Conservation (phyloP, 2,329 filamentous ascomycete genomes). For the Epichloe coenophiala region DNA sequence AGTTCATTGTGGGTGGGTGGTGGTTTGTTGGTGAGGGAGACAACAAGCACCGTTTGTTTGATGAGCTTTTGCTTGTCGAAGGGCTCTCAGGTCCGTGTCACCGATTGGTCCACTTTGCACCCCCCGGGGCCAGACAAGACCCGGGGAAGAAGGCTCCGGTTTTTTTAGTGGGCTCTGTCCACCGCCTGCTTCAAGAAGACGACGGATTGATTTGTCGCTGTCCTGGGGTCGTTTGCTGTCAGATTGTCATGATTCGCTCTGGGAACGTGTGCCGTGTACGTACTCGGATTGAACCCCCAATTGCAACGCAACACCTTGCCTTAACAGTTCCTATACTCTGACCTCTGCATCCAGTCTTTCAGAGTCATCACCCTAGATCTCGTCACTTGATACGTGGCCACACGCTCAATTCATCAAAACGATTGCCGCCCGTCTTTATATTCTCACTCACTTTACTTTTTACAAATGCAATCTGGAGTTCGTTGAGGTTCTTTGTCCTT, state of each 20-base stretch:
- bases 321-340: background rate
- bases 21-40: background rate
- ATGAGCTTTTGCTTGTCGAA: background rate
- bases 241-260: background rate
- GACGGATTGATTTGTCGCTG: background rate
- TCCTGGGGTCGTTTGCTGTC: background rate
- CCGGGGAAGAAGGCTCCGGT: background rate
- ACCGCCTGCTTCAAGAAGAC: constrained; percentile 9
- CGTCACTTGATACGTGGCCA: too few species aligned
- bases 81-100: too few species aligned
- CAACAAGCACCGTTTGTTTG: background rate
- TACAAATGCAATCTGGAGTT: too few species aligned
- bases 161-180: background rate
- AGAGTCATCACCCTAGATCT: too few species aligned
- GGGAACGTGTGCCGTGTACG: too few species aligned
- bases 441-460: too few species aligned
- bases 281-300: too few species aligned
- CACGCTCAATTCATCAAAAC: background rate
- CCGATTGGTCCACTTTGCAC: too few species aligned
- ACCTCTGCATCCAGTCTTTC: too few species aligned
- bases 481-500: too few species aligned
- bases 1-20: background rate
- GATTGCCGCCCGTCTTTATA: background rate
- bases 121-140: too few species aligned
- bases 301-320: background rate